Evolutionary conservation across 352 stramenopile species (phyloP), one percentile per base, ranked within the genome.

Genomic region (Phytophthora melonis): DNA sequence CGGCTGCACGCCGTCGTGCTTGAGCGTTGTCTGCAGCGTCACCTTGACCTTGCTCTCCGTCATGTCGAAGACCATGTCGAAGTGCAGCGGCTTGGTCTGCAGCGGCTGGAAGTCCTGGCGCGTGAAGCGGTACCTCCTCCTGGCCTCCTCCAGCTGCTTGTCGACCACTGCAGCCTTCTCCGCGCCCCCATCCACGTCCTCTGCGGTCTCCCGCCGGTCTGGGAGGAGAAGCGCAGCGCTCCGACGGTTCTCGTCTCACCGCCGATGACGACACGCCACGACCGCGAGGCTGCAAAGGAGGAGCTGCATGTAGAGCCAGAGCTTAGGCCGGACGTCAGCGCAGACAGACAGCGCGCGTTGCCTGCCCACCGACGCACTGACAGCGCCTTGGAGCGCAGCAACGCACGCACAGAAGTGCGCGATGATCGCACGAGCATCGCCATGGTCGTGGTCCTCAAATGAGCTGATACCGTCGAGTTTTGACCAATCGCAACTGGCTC

Each of bases 11-110:
- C 70, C 84, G 1, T 78, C 25, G 66, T 93, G 86, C 58, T 83
- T 81, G 39, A 92, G 73, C 58, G 87, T 93, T 63, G 87, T 91
- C 61, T 93, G 83, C 52, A 91, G 79, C 72, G 81, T 89, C 66
- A 93, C 86, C 63, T 84, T 87, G 19, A 83, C 80, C 64, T 86
- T 78, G 32, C 59, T 66, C 66, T 92, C 81, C 5, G 81, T 83
- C n/a, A 94, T 81, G 61, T 93, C 87, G 47, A 94, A 94, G 1
- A 92, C 80, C 86, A 93, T 92, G 74, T 94, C 84, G 39, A 92
- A 92, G 76, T 94, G 87, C 53, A 94, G 71, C 16, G 87, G 87
- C 74, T 86, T 88, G 27, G 86, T 93, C 8, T 65, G 57, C 55
- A 94, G 75, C 30, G 87, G 81, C 63, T 82, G 67, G 60, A 94